Evolutionary conservation across 805 yeast species (phyloP).

Genomic region (Ogataea sp.): DNA sequence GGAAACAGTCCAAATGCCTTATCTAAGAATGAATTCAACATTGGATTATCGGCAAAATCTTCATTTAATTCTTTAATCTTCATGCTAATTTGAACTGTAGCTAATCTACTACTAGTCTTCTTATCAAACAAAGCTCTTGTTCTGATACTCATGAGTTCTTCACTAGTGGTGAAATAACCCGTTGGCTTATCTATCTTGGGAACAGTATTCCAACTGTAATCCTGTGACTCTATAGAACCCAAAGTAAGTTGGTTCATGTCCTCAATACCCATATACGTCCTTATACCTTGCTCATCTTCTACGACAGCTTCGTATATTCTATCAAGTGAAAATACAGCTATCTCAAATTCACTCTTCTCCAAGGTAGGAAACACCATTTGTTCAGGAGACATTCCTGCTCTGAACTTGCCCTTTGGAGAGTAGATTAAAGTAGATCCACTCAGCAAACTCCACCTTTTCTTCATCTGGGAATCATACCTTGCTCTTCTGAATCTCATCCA

Average conservation of each 20-base stretch:
- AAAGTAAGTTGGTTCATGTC: not conserved
- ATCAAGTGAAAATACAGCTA: conserved; percentile 23
- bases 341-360: conserved; percentile 19
- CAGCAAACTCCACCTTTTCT: conserved; percentile 15
- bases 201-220: conserved; percentile 15
- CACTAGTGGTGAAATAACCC: not conserved
- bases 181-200: not conserved
- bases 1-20: conserved; percentile 15
- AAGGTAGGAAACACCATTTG: conserved; percentile 14
- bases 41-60: conserved; percentile 4
- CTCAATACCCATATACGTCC: conserved; percentile 14
- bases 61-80: conserved; percentile 7
- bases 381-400: not conserved
- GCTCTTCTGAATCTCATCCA: conserved; percentile 8
- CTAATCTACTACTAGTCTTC: conserved; percentile 15
- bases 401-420: conserved; percentile 7
- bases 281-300: conserved; percentile 21
- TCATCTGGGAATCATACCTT: conserved; percentile 8
- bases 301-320: conserved; percentile 23
- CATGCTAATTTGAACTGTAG: conserved; percentile 15
- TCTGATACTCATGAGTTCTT: conserved; percentile 18
- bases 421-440: conserved; percentile 17
- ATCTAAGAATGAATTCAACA: conserved; percentile 15
- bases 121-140: conserved; percentile 20
- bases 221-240: conserved; percentile 21